phyloP scores from a whole-genome alignment of 371 early-diverging fungal genomes.

The Saksenaea oblongispora region DNA sequence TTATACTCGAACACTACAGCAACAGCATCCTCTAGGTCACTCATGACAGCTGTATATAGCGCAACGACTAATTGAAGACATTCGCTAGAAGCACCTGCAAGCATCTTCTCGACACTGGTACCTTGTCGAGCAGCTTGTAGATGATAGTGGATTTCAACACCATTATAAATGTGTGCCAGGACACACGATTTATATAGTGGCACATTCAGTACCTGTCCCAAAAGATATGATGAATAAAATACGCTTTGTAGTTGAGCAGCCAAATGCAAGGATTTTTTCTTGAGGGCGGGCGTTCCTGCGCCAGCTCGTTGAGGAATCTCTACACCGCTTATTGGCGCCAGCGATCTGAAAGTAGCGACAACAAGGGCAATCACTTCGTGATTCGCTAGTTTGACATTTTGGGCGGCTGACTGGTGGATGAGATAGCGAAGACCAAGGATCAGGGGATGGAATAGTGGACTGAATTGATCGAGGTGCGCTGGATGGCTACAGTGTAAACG shows the following conservation, averaged over 20 bases:
- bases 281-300: slow-evolving; percentile 23
- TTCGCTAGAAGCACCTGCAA: slow-evolving; percentile 13
- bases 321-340: slow-evolving; percentile 11
- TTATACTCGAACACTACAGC: slow-evolving; percentile 28
- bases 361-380: slow-evolving; percentile 41
- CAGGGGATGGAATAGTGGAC: slow-evolving; percentile 14
- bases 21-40: slow-evolving; percentile 14
- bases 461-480: background rate
- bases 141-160: slow-evolving; percentile 21
- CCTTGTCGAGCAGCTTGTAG: slow-evolving; percentile 33
- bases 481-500: background rate
- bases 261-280: slow-evolving; percentile 33
- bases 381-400: slow-evolving; percentile 18
- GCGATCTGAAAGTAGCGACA: slow-evolving; percentile 25
- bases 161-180: slow-evolving; percentile 21
- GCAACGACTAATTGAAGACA: slow-evolving; percentile 16
- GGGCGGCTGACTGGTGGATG: slow-evolving; percentile 16
- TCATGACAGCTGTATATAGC: slow-evolving; percentile 19
- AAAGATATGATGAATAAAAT: slow-evolving; percentile 33
- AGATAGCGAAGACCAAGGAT: slow-evolving; percentile 40
- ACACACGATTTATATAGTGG: slow-evolving; percentile 11
- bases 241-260: slow-evolving; percentile 40
- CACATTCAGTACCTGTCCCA: slow-evolving; percentile 29
- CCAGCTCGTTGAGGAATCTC: background rate
- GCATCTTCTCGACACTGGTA: slow-evolving; percentile 24